phyloP scores from a whole-genome alignment of 495 filamentous ascomycete genomes.

The Podospora australis region DNA sequence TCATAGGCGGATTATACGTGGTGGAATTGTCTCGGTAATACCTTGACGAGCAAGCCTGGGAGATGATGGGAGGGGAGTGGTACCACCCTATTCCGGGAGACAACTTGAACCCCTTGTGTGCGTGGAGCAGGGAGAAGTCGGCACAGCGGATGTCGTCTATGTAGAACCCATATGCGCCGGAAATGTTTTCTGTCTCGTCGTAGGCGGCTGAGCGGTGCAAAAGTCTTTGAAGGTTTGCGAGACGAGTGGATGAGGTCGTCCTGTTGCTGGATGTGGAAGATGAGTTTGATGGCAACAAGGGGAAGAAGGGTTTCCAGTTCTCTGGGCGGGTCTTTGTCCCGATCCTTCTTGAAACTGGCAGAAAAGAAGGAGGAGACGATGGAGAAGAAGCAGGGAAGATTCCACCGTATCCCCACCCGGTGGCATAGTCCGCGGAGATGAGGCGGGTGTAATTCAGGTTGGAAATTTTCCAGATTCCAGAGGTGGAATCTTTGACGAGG shows the following conservation, averaged over 20 bases:
- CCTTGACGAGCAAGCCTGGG: slow-evolving; percentile 4
- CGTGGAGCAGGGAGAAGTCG: slow-evolving; percentile 11
- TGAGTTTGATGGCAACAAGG: background rate
- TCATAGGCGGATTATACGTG: background rate
- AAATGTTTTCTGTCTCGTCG: slow-evolving; percentile 15
- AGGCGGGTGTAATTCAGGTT: slow-evolving; percentile 3
- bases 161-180: slow-evolving; percentile 18
- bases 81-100: slow-evolving; percentile 18
- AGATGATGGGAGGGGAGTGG: slow-evolving; percentile 8
- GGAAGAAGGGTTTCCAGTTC: background rate
- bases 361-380: slow-evolving; percentile 1
- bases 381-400: background rate
- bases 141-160: slow-evolving; percentile 15
- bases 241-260: background rate
- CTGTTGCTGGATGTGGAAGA: background rate
- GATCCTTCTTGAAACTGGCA: no score
- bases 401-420: slow-evolving; percentile 14
- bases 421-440: slow-evolving; percentile 9
- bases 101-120: slow-evolving; percentile 11
- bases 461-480: slow-evolving; percentile 16
- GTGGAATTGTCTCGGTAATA: slow-evolving; percentile 3
- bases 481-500: slow-evolving; percentile 11
- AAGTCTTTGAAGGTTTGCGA: slow-evolving; percentile 9
- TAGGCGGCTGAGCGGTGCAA: slow-evolving; percentile 12
- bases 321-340: no score